These are phyloP conservation scores for Oligophagozyma castellii DNA, from an alignment of 1,139 yeast genomes.

Conservation along the genomic window DNA sequence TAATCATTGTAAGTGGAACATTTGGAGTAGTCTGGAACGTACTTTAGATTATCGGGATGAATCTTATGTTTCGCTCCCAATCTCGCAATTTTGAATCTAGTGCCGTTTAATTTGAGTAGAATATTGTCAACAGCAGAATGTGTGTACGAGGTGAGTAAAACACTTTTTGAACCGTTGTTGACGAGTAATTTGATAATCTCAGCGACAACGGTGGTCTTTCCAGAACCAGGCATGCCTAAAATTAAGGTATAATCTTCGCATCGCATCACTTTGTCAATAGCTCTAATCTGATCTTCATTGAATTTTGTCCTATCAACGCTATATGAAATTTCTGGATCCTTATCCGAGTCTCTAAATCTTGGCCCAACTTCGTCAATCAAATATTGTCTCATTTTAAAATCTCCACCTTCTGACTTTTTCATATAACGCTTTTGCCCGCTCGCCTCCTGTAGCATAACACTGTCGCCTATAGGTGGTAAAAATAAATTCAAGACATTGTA, in stretches of 20 bases:
- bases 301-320: slow-evolving; percentile 19
- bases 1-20: slow-evolving; percentile 36
- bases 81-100: slow-evolving; percentile 38
- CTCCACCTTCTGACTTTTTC: slow-evolving; percentile 35
- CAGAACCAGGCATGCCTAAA: slow-evolving; percentile 98
- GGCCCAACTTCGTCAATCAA: slow-evolving; percentile 51
- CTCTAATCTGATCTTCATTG: slow-evolving; percentile 58
- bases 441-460: slow-evolving; percentile 6
- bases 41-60: slow-evolving; percentile 46
- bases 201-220: slow-evolving; percentile 87
- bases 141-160: slow-evolving; percentile 75
- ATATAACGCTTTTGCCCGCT: slow-evolving; percentile 6
- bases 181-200: slow-evolving; percentile 53
- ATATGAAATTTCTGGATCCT: slow-evolving; percentile 19
- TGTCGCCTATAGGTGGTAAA: slow-evolving; percentile 22
- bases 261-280: slow-evolving; percentile 49
- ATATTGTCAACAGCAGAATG: slow-evolving; percentile 96
- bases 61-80: slow-evolving; percentile 46
- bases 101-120: slow-evolving; percentile 48
- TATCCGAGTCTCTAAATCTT: slow-evolving; percentile 20
- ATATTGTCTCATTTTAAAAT: slow-evolving; percentile 36
- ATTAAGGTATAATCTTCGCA: slow-evolving; percentile 69
- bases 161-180: slow-evolving; percentile 39
- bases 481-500: slow-evolving; percentile 62
- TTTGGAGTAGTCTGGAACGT: slow-evolving; percentile 33